phyloP scores from a whole-genome alignment of 2,329 filamentous ascomycete species.

The Tolypocladium pustulatum region DNA sequence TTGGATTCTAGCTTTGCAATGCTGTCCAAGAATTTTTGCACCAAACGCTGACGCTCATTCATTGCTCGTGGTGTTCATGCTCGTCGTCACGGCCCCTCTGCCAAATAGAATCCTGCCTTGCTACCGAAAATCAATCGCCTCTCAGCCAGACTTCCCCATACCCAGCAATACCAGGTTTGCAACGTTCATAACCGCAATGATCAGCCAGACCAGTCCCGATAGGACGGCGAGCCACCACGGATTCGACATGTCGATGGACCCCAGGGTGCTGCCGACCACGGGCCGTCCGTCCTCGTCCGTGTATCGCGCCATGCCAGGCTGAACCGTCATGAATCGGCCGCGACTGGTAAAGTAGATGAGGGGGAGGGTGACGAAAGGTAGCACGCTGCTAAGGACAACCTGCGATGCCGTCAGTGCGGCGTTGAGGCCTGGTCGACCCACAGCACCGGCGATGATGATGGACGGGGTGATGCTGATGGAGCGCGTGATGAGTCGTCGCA shows the following conservation, averaged over 20 bases:
- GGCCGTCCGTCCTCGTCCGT: conserved; percentile 1
- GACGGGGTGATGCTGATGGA: conserved; percentile 71
- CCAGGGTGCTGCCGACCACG: not conserved
- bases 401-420: conserved; percentile 66
- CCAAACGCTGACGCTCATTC: not conserved
- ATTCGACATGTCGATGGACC: conserved; percentile 56
- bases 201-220: conserved; percentile 53
- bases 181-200: conserved; percentile 73
- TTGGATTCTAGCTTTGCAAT: not conserved
- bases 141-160: not conserved
- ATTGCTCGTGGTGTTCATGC: not conserved
- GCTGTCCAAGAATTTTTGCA: not conserved
- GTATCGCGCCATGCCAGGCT: conserved; percentile 28
- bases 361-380: conserved; percentile 76
- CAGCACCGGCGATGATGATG: conserved; percentile 73
- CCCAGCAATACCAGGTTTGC: conserved; percentile 59
- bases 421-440: conserved; percentile 61
- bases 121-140: not conserved
- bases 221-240: conserved; percentile 51
- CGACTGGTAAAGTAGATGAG: conserved; percentile 78
- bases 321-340: conserved; percentile 69
- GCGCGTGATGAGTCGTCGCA: conserved; percentile 67
- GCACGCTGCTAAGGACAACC: conserved; percentile 65
- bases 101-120: not conserved
- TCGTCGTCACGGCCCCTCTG: not conserved